Evolutionary conservation across 345 rosid genomes (phyloP), one percentile per base, ranked within the genome.

Genomic region (Eucalyptus marginata): DNA sequence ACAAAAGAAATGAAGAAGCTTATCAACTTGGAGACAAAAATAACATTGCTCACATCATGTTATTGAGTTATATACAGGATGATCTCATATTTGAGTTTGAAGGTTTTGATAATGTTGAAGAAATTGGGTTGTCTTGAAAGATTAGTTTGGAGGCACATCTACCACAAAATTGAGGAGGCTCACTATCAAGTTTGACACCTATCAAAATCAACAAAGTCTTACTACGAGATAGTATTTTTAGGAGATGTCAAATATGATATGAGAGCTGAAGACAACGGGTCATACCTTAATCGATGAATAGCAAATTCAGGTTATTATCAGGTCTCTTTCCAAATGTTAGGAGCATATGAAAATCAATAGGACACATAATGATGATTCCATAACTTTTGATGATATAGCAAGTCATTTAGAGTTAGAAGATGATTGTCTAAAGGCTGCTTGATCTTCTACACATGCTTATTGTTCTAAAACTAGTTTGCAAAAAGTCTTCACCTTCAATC

Each of bases 231-330:
- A n/a, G 4, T 4, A 64, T n/a, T 8, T 64, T 64, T 2, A 3
- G 5, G 71, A 64, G 36, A 64, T 64, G 36, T 14, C 71, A 64
- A 64, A 14, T 8, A n/a, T n/a, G 3, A 64, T 64, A 14, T 8
- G 10, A 64, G 71, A 64, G 36, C 18, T 64, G 2, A 64, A 64
- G 5, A 29, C 71, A 62, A 7, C 1, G 6, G 1, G 18, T 7
- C 71, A 64, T 14, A n/a, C 5, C 5, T 4, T n/a, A 64, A 7
- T 3, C 2, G 2, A 64, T n/a, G 18, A 64, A 11, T 6, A 64
- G 0, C 36, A 29, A n/a, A 31, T 64, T 64, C 3, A 64, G 2
- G 10, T 16, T n/a, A 4, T n/a, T 64, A 14, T n/a, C 0, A 14
- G 9, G 36, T 64, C 17, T 64, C 18, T 64, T 64, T 31, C 18